phyloP scores from a whole-genome alignment of 768 basidiomycete species.

The Dendrothele bispora region DNA sequence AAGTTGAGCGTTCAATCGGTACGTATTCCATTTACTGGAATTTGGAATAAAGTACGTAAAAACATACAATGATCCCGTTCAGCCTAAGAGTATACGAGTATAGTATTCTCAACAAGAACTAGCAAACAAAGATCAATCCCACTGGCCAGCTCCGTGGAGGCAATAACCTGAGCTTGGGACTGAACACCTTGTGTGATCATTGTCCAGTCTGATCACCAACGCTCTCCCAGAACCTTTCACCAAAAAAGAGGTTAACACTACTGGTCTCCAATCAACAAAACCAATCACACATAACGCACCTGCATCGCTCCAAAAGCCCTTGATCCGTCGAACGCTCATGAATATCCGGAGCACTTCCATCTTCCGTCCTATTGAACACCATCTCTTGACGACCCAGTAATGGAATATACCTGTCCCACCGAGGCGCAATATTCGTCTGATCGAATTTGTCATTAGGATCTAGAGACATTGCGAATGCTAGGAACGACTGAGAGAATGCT shows the following conservation, averaged over 20 bases:
- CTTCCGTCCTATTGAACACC: constrained; percentile 43
- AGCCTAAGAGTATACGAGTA: too few species aligned
- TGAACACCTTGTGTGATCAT: too few species aligned
- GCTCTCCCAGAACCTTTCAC: constrained; percentile 35
- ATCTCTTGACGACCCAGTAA: constrained; percentile 34
- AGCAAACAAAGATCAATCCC: too few species aligned
- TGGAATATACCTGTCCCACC: constrained; percentile 33
- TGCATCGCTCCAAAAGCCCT: constrained; percentile 36
- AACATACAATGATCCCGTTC: too few species aligned
- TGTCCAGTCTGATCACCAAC: too few species aligned
- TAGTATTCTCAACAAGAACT: too few species aligned
- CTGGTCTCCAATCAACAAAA: neutral
- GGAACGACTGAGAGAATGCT: constrained; percentile 37
- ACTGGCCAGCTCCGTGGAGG: too few species aligned
- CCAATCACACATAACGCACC: constrained; percentile 20
- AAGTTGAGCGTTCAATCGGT: too few species aligned
- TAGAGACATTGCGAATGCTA: constrained; percentile 32
- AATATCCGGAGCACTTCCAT: constrained; percentile 25
- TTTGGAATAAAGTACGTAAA: too few species aligned
- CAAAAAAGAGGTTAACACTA: neutral
- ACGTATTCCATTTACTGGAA: too few species aligned
- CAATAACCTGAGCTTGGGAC: too few species aligned
- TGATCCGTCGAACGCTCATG: constrained; percentile 25
- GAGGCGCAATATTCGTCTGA: constrained; percentile 34
- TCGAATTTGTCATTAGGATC: constrained; percentile 24